Base-by-base conservation (phyloP, 1,284 basidiomycete species). In the Leccinum pachyderme region DNA sequence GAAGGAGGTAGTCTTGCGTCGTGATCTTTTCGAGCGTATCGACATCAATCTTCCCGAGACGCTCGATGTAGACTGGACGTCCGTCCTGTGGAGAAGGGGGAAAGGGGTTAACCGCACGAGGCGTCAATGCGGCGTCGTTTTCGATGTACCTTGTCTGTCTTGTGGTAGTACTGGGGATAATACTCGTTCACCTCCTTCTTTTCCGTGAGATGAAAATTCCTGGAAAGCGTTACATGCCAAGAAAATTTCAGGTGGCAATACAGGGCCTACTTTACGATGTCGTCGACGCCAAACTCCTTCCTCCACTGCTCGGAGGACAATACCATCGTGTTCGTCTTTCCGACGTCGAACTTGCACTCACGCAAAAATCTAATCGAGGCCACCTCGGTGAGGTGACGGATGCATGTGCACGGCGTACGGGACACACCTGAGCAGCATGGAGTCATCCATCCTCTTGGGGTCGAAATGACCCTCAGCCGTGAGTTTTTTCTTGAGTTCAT, bases 341-440 rank as follows among this genome's bases (percentile, higher is more conserved):
- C 69, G 4, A 97, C 71, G 74, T 98, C 93, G 68, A 98, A 98
- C 73, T 92, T 96, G 62, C 96, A 82, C 5, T 96, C 96, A 31
- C 96, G 84, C 58, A 98, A 77, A 77, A 98, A 98, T 67, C 87
- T 89, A 50, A 15, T n/a, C 32, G 7, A 33, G 32, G 32, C 12
- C 33, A 35, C 7, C 33, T n/a, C 33, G 8, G 33, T 8, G 33
- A 35, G 33, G 33, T 0, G 13, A 35, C 15, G 15, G 7, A 35
- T 35, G 24, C 0, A n/a, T 22, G 27, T 18, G 44, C 6, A 24
- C 0, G 13, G 43, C 8, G 25, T 25, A 18, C 15, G 22, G 15
- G 28, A 47, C 45, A 12, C 5, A 88, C 81, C 89, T 82, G 62
- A 96, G 80, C 33, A 96, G 77, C 46, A 80, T 83, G 22, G 86